A percentile compares a stretch with the other conserved stretches of the same genome.
phyloP scores from a whole-genome alignment of 176 grass and related monocot species.

The Juncus effusus region DNA sequence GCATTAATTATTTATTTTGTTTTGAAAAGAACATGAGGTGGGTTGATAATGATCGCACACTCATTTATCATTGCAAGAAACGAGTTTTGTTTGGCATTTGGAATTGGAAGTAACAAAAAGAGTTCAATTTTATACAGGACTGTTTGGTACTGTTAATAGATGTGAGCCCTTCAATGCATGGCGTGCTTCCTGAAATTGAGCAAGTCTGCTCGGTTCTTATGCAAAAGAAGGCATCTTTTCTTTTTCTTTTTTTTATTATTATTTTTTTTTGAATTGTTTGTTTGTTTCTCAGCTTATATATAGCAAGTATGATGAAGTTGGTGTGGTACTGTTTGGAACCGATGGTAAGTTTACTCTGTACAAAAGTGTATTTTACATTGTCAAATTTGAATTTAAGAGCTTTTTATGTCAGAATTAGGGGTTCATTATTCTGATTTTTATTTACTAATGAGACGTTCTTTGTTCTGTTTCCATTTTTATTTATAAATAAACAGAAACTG shows the following conservation, averaged over 20 bases:
- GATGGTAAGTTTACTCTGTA: conserved; percentile 34
- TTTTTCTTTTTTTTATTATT: not conserved
- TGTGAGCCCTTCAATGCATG: conserved; percentile 85
- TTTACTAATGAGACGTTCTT: too few relatives aligned
- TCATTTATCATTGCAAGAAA: too few relatives aligned
- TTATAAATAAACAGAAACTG: conserved; percentile 41
- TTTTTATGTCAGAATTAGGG: too few relatives aligned
- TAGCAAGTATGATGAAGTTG: conserved; percentile 62
- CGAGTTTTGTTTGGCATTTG: too few relatives aligned
- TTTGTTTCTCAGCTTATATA: conserved; percentile 56
- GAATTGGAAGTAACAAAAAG: too few relatives aligned
- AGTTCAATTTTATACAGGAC: conserved; percentile 37
- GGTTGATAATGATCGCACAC: too few relatives aligned
- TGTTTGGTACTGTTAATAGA: conserved; percentile 70
- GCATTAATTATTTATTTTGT: too few relatives aligned
- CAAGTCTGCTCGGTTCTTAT: conserved; percentile 59
- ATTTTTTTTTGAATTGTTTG: not conserved
- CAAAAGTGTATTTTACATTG: too few relatives aligned
- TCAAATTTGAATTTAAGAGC: not conserved
- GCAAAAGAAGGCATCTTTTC: conserved; percentile 69
- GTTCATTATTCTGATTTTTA: too few relatives aligned
- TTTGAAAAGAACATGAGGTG: too few relatives aligned
- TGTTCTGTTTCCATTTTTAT: not conserved
- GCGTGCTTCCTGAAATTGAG: conserved; percentile 64
- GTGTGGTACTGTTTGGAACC: conserved; percentile 75